These are phyloP conservation scores for Sanguinoderma infundibulare DNA, from an alignment of 1,284 basidiomycete species.

Conservation along the genomic window DNA sequence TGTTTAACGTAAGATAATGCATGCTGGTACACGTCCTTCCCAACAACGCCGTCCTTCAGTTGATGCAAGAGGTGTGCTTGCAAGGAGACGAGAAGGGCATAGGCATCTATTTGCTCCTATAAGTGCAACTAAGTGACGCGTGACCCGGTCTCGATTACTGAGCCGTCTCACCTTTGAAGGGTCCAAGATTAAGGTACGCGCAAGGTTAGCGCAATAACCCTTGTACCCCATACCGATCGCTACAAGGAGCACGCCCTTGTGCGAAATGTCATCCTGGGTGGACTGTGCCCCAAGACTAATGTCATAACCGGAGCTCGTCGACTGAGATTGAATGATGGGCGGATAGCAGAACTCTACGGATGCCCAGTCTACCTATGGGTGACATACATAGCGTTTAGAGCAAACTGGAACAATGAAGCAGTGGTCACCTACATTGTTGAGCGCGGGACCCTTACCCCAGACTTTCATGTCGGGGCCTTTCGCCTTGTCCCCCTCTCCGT, in stretches of 20 bases:
- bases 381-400: neutral
- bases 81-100: constrained; percentile 78
- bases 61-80: constrained; percentile 80
- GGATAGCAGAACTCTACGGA: constrained; percentile 93
- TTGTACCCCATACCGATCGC: constrained; percentile 93
- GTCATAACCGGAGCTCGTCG: constrained; percentile 84
- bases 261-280: constrained; percentile 81
- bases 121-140: constrained; percentile 8
- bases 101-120: constrained; percentile 90
- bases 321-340: constrained; percentile 94
- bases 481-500: constrained; percentile 73
- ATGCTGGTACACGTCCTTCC: constrained; percentile 83
- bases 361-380: constrained; percentile 78
- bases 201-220: constrained; percentile 91
- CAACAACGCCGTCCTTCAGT: constrained; percentile 81
- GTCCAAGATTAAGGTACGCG: constrained; percentile 93
- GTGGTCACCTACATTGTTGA: constrained; percentile 65
- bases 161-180: constrained; percentile 75
- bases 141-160: neutral
- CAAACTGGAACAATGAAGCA: neutral
- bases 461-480: constrained; percentile 90
- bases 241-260: constrained; percentile 90
- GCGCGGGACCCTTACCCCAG: constrained; percentile 79
- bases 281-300: constrained; percentile 88
- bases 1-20: constrained; percentile 76